phyloP scores from a whole-genome alignment of 148 eudicot genomes.

The Spergularia marina region DNA sequence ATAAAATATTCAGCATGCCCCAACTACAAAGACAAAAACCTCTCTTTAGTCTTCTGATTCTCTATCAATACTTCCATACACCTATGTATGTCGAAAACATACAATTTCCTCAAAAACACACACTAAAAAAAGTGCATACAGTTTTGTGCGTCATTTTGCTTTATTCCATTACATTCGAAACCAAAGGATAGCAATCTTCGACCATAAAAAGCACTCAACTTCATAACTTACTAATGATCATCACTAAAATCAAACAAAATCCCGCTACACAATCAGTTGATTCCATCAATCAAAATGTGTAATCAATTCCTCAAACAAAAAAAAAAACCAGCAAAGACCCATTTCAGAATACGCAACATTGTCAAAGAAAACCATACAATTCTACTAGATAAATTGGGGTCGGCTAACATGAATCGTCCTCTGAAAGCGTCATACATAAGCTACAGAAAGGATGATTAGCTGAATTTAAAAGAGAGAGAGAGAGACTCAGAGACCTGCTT shows the following conservation, averaged over 20 bases:
- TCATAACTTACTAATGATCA: not conserved
- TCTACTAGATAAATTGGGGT: no score
- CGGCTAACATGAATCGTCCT: no score
- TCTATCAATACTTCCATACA: no score
- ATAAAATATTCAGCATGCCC: not conserved
- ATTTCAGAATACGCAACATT: not conserved
- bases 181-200: no score
- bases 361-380: not conserved
- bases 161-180: no score
- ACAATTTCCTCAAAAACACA: not conserved
- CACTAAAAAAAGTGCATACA: no score
- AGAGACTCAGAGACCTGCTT: conserved; percentile 54
- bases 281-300: not conserved
- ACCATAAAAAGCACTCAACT: not conserved
- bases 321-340: not conserved
- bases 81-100: not conserved
- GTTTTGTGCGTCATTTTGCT: no score
- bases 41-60: no score
- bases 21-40: not conserved
- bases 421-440: no score
- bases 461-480: not conserved
- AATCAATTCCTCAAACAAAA: not conserved
- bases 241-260: not conserved
- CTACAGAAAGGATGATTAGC: not conserved
- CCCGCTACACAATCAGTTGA: not conserved